phyloP scores from a whole-genome alignment of 176 grass and related monocot genomes.

The Aegilops longissima region DNA sequence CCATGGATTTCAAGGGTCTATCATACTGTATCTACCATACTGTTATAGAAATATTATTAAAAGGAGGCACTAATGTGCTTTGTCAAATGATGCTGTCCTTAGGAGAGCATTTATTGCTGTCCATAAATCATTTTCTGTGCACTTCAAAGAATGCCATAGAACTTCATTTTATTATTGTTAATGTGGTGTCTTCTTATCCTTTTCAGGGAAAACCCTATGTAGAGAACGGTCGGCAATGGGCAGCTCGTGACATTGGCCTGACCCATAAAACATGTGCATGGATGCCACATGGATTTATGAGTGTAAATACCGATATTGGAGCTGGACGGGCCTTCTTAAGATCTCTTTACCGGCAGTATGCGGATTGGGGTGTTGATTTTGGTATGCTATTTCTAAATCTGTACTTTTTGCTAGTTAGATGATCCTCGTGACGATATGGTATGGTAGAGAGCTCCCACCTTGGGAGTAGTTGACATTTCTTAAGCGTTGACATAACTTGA shows the following conservation, averaged over 20 bases:
- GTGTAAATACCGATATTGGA: slow-evolving; percentile 73
- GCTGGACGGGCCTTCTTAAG: slow-evolving; percentile 83
- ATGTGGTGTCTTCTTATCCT: slow-evolving; percentile 9
- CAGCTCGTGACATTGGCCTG: slow-evolving; percentile 72
- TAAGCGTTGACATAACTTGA: neutral
- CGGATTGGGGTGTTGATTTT: slow-evolving; percentile 92
- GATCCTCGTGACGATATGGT: neutral
- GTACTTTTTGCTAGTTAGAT: slow-evolving; percentile 1
- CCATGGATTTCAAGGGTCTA: neutral
- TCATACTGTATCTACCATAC: neutral
- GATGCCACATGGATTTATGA: slow-evolving; percentile 92
- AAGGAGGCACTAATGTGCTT: neutral
- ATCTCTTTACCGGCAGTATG: slow-evolving; percentile 81
- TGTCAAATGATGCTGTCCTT: neutral
- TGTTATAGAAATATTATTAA: neutral
- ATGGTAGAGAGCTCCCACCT: neutral
- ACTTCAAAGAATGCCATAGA: neutral
- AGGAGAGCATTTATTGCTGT: neutral
- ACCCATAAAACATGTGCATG: slow-evolving; percentile 68
- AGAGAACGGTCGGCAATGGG: slow-evolving; percentile 61
- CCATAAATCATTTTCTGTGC: neutral
- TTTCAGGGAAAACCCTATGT: slow-evolving; percentile 58
- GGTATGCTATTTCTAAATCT: slow-evolving; percentile 39
- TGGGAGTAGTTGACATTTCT: neutral
- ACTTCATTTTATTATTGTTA: slow-evolving; percentile 1